These are phyloP conservation scores for Fraxinus floribunda DNA, from an alignment of 305 asterid genomes.

Conservation along the genomic window DNA sequence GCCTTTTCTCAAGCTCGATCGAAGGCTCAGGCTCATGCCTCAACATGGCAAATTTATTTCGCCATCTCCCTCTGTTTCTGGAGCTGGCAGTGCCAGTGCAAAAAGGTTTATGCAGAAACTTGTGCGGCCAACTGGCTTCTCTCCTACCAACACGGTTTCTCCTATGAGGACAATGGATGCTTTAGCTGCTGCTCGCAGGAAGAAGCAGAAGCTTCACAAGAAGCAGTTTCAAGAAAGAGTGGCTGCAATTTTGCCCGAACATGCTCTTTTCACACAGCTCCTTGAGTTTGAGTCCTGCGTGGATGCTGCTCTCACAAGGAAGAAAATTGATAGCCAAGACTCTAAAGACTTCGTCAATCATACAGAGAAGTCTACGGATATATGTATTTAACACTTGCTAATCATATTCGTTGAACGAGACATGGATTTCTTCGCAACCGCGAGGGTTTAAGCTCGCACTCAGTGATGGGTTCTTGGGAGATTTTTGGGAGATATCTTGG, in stretches of 20 bases:
- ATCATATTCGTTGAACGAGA: conserved; percentile 47
- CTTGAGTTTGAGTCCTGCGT: conserved; percentile 93
- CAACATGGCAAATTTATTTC: conserved; percentile 47
- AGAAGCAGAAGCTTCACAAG: conserved; percentile 94
- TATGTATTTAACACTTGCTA: conserved; percentile 86
- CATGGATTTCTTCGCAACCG: too few species aligned
- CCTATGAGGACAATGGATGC: conserved; percentile 82
- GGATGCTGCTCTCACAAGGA: conserved; percentile 78
- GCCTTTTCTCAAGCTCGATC: too few species aligned
- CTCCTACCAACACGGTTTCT: conserved; percentile 58
- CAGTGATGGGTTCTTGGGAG: too few species aligned
- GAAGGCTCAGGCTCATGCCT: too few species aligned
- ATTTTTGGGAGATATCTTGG: too few species aligned
- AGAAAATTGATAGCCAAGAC: conserved; percentile 96
- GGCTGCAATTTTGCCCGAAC: conserved; percentile 92
- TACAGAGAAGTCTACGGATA: conserved; percentile 83
- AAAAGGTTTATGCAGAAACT: conserved; percentile 84
- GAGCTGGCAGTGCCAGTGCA: conserved; percentile 47
- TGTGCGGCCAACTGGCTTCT: conserved; percentile 65
- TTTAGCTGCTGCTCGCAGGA: conserved; percentile 75
- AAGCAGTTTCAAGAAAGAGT: conserved; percentile 90
- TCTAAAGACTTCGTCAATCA: conserved; percentile 61
- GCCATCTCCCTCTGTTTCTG: conserved; percentile 70
- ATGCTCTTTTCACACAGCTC: conserved; percentile 89
- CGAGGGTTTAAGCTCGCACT: too few species aligned